Conservation (phyloP, 805 yeast species). For the Saccharomycopsis malanga region DNA sequence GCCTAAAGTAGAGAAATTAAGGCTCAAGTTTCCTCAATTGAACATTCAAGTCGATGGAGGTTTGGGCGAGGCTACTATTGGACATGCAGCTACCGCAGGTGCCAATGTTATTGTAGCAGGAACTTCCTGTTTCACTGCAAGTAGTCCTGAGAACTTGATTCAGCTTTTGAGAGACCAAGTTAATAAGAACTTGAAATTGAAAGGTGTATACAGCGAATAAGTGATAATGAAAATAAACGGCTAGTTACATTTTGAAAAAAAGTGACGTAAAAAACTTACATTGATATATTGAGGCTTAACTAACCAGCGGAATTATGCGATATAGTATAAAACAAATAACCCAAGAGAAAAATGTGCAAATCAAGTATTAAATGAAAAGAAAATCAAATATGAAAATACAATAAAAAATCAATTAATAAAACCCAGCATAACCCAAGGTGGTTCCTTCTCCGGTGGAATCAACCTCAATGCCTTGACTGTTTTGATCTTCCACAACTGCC, state of each 20-base stretch:
- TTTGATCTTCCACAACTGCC: slow-evolving; percentile 59
- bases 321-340: neutral
- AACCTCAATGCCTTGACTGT: slow-evolving; percentile 38
- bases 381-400: too few relatives aligned
- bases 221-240: neutral
- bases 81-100: slow-evolving; percentile 89
- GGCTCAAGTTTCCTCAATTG: slow-evolving; percentile 66
- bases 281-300: too few relatives aligned
- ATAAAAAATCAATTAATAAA: too few relatives aligned
- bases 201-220: slow-evolving; percentile 34
- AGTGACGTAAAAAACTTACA: too few relatives aligned
- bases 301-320: too few relatives aligned
- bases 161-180: slow-evolving; percentile 60
- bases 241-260: too few relatives aligned
- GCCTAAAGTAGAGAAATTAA: slow-evolving; percentile 81
- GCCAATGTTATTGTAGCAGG: slow-evolving; percentile 99
- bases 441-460: slow-evolving; percentile 64
- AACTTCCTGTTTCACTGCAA: slow-evolving; percentile 83
- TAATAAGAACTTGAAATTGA: slow-evolving; percentile 37
- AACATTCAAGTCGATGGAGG: slow-evolving; percentile 98
- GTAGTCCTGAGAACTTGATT: slow-evolving; percentile 72
- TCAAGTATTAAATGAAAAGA: too few relatives aligned
- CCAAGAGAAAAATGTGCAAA: too few relatives aligned
- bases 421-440: slow-evolving; percentile 70
- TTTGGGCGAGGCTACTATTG: slow-evolving; percentile 76